phyloP scores from a whole-genome alignment of 2,329 filamentous ascomycete genomes.

The Penicillium sp. region DNA sequence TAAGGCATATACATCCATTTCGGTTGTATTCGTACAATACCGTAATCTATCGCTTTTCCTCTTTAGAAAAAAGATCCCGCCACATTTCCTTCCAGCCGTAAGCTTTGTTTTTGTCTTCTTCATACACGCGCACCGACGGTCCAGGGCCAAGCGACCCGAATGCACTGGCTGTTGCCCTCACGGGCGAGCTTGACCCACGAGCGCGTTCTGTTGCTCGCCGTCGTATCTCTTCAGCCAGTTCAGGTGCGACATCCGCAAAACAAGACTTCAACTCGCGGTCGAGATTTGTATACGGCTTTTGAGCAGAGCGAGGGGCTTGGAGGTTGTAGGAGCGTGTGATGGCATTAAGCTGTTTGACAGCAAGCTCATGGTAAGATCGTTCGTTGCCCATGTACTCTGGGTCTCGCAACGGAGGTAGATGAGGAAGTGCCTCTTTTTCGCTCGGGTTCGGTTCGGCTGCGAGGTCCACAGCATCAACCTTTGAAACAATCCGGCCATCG shows the following conservation, averaged over 20 bases:
- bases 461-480: constrained; percentile 1
- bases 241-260: constrained; percentile 82
- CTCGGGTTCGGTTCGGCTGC: neutral
- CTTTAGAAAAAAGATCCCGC: constrained; percentile 68
- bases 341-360: constrained; percentile 74
- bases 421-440: constrained; percentile 30
- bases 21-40: neutral
- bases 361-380: constrained; percentile 70
- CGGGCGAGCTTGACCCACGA: constrained; percentile 37
- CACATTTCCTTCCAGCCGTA: constrained; percentile 91
- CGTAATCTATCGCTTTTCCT: neutral
- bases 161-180: constrained; percentile 49
- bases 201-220: constrained; percentile 59
- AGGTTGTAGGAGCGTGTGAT: constrained; percentile 89
- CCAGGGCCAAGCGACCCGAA: constrained; percentile 60
- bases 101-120: constrained; percentile 66
- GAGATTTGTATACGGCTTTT: constrained; percentile 87
- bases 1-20: neutral
- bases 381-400: constrained; percentile 72
- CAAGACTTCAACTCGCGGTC: constrained; percentile 78
- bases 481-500: constrained; percentile 25
- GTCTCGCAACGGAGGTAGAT: constrained; percentile 71
- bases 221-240: constrained; percentile 69
- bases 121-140: constrained; percentile 62
- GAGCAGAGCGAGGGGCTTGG: constrained; percentile 87